A percentile compares a stretch with the other conserved stretches of the same genome.
phyloP scores from a whole-genome alignment of 805 yeast genomes.

The Starmerella geochares region DNA sequence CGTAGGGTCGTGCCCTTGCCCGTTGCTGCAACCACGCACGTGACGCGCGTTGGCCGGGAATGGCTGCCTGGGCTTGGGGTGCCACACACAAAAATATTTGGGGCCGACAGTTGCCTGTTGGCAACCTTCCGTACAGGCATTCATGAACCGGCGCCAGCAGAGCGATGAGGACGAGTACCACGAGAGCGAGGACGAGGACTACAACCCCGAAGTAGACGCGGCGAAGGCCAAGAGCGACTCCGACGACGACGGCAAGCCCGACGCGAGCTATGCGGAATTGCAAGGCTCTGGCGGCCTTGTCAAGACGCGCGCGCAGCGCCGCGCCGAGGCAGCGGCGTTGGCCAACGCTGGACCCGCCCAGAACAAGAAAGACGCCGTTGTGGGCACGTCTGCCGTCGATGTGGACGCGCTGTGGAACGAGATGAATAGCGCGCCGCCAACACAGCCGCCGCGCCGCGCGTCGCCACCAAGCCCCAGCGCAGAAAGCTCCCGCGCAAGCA shows the following conservation, averaged over 20 bases:
- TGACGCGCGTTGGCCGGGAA: too few species aligned
- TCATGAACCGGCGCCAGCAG: conserved; percentile 2
- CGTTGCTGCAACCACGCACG: too few species aligned
- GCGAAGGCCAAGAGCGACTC: conserved; percentile 27
- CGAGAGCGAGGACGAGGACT: conserved; percentile 52
- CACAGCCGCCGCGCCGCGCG: background rate
- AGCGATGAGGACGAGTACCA: conserved; percentile 36
- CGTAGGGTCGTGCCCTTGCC: too few species aligned
- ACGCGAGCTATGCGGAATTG: conserved; percentile 40
- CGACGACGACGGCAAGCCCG: conserved; percentile 34
- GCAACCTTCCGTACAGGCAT: too few species aligned
- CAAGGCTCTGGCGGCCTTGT: conserved; percentile 58
- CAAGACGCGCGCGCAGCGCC: conserved; percentile 57
- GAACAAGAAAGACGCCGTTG: conserved; percentile 11
- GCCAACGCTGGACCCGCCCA: background rate
- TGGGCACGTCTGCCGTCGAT: conserved; percentile 34
- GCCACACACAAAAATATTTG: background rate
- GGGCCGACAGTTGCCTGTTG: too few species aligned
- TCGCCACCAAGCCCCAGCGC: too few species aligned
- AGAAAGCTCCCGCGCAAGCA: background rate
- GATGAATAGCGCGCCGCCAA: conserved; percentile 33
- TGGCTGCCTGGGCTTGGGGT: too few species aligned
- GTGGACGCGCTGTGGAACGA: conserved; percentile 48
- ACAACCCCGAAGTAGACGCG: conserved; percentile 35
- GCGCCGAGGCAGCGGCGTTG: conserved; percentile 25